Conservation (phyloP, 495 filamentous ascomycete species). For the Rhypophila decipiens region DNA sequence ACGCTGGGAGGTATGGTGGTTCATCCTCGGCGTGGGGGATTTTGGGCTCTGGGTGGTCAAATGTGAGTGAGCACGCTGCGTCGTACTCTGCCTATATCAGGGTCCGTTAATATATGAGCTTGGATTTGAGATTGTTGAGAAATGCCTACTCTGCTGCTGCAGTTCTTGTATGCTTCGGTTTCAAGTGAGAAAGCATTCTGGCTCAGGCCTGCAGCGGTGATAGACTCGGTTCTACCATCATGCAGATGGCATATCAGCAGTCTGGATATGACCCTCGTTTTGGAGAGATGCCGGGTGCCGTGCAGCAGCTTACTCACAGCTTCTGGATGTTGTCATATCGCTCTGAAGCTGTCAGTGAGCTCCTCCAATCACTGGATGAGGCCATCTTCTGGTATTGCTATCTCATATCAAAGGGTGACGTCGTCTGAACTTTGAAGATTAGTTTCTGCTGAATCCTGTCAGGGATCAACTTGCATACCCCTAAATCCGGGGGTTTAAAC, state of each 20-base stretch:
- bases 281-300: not conserved
- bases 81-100: conserved; percentile 39
- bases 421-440: too few species aligned
- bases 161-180: conserved; percentile 37
- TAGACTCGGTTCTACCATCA: not conserved
- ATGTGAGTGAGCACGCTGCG: conserved; percentile 13
- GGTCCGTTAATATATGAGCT: conserved; percentile 11
- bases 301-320: conserved; percentile 40
- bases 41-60: not conserved
- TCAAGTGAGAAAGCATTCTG: conserved; percentile 32
- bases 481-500: too few species aligned
- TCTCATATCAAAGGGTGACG: too few species aligned
- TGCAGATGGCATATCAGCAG: not conserved
- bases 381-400: too few species aligned
- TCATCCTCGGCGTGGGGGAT: not conserved
- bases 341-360: conserved; percentile 36
- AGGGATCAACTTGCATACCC: too few species aligned
- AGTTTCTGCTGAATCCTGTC: too few species aligned
- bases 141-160: conserved; percentile 28
- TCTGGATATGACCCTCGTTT: not conserved
- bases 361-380: conserved; percentile 12
- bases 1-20: too few species aligned
- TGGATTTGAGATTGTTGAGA: not conserved
- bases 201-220: conserved; percentile 10
- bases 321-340: conserved; percentile 47